Evolutionary conservation across 495 filamentous ascomycete genomes (phyloP).

Genomic region (Neurospora sp.): DNA sequence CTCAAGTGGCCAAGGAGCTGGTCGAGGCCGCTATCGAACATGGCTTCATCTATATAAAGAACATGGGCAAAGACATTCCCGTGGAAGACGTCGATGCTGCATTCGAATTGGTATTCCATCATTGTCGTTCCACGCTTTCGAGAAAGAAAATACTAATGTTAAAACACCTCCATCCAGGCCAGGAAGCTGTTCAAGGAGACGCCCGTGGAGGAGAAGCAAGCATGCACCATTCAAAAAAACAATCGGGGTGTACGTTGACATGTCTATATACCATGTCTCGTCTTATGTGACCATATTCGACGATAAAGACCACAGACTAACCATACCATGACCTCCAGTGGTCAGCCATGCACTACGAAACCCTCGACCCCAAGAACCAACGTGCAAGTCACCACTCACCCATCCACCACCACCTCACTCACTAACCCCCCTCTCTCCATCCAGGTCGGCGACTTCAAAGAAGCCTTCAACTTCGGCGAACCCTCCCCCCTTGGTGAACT

Average conservation of each 20-base stretch:
- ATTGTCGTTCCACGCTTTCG: neutral
- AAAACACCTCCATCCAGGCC: slow-evolving; percentile 41
- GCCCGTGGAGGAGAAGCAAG: slow-evolving; percentile 59
- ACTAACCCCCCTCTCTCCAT: neutral
- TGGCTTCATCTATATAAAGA: slow-evolving; percentile 83
- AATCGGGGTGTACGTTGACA: slow-evolving; percentile 51
- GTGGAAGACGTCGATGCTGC: slow-evolving; percentile 54
- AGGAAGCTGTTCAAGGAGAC: slow-evolving; percentile 61
- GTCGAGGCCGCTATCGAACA: slow-evolving; percentile 70
- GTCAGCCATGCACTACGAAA: slow-evolving; percentile 82
- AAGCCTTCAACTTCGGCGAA: slow-evolving; percentile 87
- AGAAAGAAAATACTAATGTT: neutral
- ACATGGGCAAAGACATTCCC: slow-evolving; percentile 56
- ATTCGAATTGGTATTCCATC: slow-evolving; percentile 57
- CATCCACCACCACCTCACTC: neutral
- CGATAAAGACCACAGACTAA: neutral
- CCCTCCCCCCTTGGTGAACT: slow-evolving; percentile 55
- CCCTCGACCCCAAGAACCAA: slow-evolving; percentile 74
- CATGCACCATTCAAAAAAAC: slow-evolving; percentile 61
- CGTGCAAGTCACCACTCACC: slow-evolving; percentile 39
- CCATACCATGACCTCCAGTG: slow-evolving; percentile 32
- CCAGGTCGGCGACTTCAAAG: slow-evolving; percentile 85
- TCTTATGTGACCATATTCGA: neutral
- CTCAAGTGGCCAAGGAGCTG: slow-evolving; percentile 53
- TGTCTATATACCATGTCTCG: neutral